Conservation (phyloP, 148 eudicot species). For the Heliamphora exappendiculata region DNA sequence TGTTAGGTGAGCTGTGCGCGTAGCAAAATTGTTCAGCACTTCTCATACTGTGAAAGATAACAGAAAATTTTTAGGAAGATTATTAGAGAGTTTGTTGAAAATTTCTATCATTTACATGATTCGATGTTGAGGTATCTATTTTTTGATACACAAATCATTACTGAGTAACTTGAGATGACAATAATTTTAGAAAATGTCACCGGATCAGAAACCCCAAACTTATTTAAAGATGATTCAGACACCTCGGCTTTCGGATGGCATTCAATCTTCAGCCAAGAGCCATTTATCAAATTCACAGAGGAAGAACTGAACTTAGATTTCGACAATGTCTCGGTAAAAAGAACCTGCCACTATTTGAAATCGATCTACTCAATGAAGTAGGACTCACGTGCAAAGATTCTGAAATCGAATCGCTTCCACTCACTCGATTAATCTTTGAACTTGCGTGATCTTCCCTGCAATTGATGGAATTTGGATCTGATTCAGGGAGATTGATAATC, state of each 20-base stretch:
- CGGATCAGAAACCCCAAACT: background rate
- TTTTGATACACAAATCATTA: no score
- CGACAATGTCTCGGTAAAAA: conserved; percentile 11
- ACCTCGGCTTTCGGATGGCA: background rate
- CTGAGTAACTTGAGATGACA: no score
- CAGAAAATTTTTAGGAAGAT: no score
- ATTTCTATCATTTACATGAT: background rate
- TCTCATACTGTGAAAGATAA: no score
- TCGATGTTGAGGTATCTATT: background rate
- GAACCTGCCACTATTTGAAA: conserved; percentile 19
- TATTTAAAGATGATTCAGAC: background rate
- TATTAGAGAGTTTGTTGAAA: background rate
- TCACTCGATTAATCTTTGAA: background rate
- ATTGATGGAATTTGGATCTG: background rate
- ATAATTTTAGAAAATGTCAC: no score
- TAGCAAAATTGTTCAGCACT: no score
- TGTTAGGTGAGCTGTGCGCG: no score
- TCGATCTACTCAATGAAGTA: conserved; percentile 19
- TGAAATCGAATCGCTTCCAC: conserved; percentile 9
- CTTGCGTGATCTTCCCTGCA: background rate
- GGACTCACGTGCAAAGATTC: conserved; percentile 6
- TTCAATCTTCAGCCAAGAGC: background rate
- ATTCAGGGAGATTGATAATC: background rate
- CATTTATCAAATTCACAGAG: conserved; percentile 5
- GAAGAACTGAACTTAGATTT: conserved; percentile 19